Conservation (phyloP, 2,329 filamentous ascomycete species). For the Aureobasidium melanogenum region DNA sequence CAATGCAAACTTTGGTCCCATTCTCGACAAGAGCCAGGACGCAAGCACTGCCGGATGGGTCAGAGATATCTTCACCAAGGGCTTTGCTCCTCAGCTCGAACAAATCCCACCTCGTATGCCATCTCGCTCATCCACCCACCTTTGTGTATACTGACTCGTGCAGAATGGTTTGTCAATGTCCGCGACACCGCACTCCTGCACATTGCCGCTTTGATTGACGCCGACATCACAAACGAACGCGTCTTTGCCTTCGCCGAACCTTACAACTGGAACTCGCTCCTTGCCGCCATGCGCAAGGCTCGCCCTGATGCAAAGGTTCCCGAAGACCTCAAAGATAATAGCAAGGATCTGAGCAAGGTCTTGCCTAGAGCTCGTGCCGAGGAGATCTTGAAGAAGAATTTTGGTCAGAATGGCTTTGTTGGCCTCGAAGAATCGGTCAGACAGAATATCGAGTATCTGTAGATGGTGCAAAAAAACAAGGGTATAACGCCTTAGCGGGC, state of each 20-base stretch:
- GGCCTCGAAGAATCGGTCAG: conserved; percentile 21
- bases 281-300: conserved; percentile 26
- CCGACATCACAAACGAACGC: conserved; percentile 37
- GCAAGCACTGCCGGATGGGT: conserved; percentile 12
- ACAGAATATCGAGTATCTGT: conserved; percentile 10
- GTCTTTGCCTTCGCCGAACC: conserved; percentile 42
- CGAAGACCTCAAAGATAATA: conserved; percentile 21
- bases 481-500: neutral
- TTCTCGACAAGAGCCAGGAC: conserved; percentile 12
- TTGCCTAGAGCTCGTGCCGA: conserved; percentile 18
- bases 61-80: conserved; percentile 8
- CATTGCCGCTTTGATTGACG: conserved; percentile 38
- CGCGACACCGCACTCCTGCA: conserved; percentile 42
- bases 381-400: conserved; percentile 21
- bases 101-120: conserved; percentile 6
- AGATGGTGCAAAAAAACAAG: neutral
- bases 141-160: neutral
- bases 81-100: neutral
- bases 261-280: conserved; percentile 35
- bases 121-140: neutral
- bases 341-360: conserved; percentile 11
- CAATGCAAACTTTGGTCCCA: conserved; percentile 14
- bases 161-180: conserved; percentile 33
- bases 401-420: conserved; percentile 22
- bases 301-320: conserved; percentile 30